Conservation (phyloP, 2,329 filamentous ascomycete genomes). For the Neoarthrinium moseri region DNA sequence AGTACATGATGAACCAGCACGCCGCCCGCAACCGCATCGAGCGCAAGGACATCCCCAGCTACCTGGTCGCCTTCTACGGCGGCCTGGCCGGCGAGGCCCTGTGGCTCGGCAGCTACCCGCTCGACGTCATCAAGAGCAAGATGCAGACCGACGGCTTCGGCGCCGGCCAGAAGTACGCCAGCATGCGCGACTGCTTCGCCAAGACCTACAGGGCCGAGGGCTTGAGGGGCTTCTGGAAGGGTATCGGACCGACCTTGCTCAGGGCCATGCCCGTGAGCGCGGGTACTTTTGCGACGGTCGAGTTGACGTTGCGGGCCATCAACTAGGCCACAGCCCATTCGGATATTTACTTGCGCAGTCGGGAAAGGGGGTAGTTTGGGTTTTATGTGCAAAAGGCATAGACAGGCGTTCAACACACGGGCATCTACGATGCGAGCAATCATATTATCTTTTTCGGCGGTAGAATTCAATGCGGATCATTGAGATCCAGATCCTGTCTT, state of each 20-base stretch:
- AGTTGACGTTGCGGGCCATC: conserved; percentile 64
- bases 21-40: conserved; percentile 73
- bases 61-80: conserved; percentile 89
- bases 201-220: conserved; percentile 81
- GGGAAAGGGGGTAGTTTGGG: too few species aligned
- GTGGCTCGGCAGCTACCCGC: conserved; percentile 91
- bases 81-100: conserved; percentile 91
- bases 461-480: too few species aligned
- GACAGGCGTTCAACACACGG: not conserved
- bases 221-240: conserved; percentile 87
- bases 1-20: conserved; percentile 94
- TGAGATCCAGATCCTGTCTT: too few species aligned
- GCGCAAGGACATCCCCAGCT: conserved; percentile 74
- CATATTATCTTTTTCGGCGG: not conserved
- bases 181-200: conserved; percentile 85
- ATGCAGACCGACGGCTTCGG: conserved; percentile 98
- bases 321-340: conserved; percentile 27
- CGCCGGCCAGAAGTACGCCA: conserved; percentile 65
- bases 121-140: conserved; percentile 98
- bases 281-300: conserved; percentile 89
- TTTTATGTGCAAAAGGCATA: not conserved
- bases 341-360: too few species aligned
- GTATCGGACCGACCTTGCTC: conserved; percentile 83
- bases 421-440: too few species aligned
- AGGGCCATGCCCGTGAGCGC: conserved; percentile 97